Evolutionary conservation across 495 filamentous ascomycete genomes (phyloP), one percentile per base, ranked within the genome.

Genomic region (Xylaria acuta): DNA sequence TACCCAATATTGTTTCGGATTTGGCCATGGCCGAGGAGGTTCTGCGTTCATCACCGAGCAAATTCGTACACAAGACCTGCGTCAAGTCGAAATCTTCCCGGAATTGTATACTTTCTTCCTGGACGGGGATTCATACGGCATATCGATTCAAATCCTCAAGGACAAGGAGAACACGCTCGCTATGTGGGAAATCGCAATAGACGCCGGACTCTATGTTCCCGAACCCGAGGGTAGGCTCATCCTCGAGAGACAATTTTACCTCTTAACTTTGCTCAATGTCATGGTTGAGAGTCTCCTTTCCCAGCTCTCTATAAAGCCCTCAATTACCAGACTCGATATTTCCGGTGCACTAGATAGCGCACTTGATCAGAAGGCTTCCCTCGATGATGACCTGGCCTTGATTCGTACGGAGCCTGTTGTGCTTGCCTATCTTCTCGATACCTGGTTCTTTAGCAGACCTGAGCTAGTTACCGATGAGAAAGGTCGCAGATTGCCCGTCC

Each of bases 391-490:
- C n/a, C 64, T 82, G 11, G 16, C 32, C 34, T 58, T 82, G 5
- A 69, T 81, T 54, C 74, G 76, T 12, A 76, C 72, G 0, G 77
- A 83, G 53, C 80, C 82, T 30, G 60, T 64, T 22, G 78, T 80
- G 16, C 75, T 85, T 2, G 60, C 72, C 6, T 59, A 81, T 34
- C 69, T 64, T 22, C 75, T 84, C 63, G 78, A 80, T 22, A 40
- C 71, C 18, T 80, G 76, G 74, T 80, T 80, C 51, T 76, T 75
- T 34, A 82, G 70, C 67, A 72, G 74, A 2, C 82, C 80, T 0
- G 80, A 83, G 54, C 67, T 81, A 1, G 64, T 84, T 18, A 51
- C 73, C 22, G 82, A 84, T 64, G 79, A 82, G 27, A 79, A 78
- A 49, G 81, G 80, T 9, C 76, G 74, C 14, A 34, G 2, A 11